Percentiles rank a stretch among this genome's conserved stretches.
Conservation (phyloP, 768 basidiomycete genomes). For the Pulveroboletus sp. region DNA sequence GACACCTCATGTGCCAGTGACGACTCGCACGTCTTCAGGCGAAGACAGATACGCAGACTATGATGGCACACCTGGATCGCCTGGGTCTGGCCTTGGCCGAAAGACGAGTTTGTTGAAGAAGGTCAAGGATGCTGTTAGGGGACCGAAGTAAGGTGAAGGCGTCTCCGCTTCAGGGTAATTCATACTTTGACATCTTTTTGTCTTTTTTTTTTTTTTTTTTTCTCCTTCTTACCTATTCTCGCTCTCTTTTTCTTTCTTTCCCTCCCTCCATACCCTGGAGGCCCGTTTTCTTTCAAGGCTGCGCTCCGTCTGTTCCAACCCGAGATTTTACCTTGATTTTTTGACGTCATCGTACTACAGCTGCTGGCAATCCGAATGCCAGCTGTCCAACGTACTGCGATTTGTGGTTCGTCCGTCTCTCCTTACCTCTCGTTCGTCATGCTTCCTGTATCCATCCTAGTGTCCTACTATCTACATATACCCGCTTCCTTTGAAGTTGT, state of each 20-base stretch:
- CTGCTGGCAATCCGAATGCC: conserved; percentile 3
- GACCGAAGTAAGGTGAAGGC: conserved; percentile 36
- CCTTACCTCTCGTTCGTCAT: conserved; percentile 7
- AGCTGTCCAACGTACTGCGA: neutral
- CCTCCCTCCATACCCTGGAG: conserved; percentile 6
- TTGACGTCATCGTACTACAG: neutral
- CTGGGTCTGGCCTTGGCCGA: conserved; percentile 51
- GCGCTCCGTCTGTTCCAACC: neutral
- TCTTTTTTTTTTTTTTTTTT: conserved; percentile 1
- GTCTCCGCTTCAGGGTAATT: conserved; percentile 3
- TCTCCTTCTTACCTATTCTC: neutral
- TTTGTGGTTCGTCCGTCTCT: conserved; percentile 5
- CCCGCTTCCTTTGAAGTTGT: conserved; percentile 27
- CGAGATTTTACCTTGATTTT: neutral
- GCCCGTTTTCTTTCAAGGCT: conserved; percentile 2
- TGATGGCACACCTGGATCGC: conserved; percentile 36
- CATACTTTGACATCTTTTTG: conserved; percentile 5
- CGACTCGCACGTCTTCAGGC: conserved; percentile 22
- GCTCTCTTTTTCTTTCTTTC: conserved; percentile 1
- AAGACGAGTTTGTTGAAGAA: conserved; percentile 80
- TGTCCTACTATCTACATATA: conserved; percentile 33
- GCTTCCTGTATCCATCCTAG: conserved; percentile 31
- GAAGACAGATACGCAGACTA: conserved; percentile 44
- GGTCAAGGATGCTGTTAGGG: conserved; percentile 67
- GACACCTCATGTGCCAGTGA: conserved; percentile 33